Conservation (phyloP, 805 yeast genomes). For the Alloascoidea africana region DNA sequence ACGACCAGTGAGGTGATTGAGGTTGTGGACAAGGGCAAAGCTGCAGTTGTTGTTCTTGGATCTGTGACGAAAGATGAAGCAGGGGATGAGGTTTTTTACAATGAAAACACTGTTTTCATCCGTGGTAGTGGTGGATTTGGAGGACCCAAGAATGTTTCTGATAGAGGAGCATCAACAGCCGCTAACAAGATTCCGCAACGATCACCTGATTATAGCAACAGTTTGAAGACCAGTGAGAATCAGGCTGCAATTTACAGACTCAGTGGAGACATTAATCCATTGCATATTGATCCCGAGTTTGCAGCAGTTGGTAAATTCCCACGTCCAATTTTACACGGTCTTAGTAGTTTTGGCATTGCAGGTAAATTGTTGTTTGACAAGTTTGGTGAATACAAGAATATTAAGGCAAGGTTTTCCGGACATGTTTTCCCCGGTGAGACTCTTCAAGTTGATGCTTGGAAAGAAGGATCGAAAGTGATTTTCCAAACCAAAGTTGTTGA, state of each 20-base stretch:
- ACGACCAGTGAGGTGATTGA: constrained; percentile 59
- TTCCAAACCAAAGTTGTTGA: constrained; percentile 78
- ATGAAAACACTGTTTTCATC: constrained; percentile 74
- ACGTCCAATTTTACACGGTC: constrained; percentile 84
- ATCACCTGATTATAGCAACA: constrained; percentile 51
- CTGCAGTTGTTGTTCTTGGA: constrained; percentile 61
- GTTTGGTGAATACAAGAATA: constrained; percentile 69
- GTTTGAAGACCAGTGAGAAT: constrained; percentile 44
- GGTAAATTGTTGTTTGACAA: constrained; percentile 64
- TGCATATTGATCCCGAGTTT: constrained; percentile 85
- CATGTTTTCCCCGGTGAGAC: constrained; percentile 93
- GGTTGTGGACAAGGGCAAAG: constrained; percentile 71
- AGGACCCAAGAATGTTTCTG: constrained; percentile 33
- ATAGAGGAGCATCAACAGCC: constrained; percentile 45
- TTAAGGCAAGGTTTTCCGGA: constrained; percentile 82
- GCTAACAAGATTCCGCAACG: constrained; percentile 47
- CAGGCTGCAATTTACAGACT: constrained; percentile 85
- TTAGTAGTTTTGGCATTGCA: constrained; percentile 74
- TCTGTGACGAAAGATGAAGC: constrained; percentile 55
- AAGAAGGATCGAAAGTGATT: constrained; percentile 46
- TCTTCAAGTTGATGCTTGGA: constrained; percentile 74
- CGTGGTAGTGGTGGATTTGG: constrained; percentile 51
- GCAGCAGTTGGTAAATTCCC: constrained; percentile 81
- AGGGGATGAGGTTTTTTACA: constrained; percentile 59
- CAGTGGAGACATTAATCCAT: constrained; percentile 89